Conservation (phyloP, 225 moss, liverwort and hornwort genomes). For the Marchantia polymorpha region DNA sequence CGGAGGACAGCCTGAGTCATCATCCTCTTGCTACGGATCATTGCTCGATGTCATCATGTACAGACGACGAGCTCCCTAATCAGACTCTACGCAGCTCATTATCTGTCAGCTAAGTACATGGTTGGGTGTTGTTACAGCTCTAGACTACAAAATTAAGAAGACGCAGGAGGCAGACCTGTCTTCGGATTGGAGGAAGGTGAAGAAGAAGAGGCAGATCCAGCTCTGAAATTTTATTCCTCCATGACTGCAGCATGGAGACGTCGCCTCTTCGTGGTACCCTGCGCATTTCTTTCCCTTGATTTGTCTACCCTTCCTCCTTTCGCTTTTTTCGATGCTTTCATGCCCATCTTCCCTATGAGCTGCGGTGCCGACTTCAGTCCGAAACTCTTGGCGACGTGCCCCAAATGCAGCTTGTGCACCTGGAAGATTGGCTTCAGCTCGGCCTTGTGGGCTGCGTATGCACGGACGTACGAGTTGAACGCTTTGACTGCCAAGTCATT, state of each 20-base stretch:
- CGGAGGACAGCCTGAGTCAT: neutral
- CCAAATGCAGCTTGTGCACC: slow-evolving; percentile 87
- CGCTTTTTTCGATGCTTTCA: slow-evolving; percentile 57
- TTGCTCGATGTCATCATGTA: too few species aligned
- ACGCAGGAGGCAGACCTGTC: too few species aligned
- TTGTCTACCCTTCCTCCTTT: slow-evolving; percentile 51
- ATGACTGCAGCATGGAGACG: slow-evolving; percentile 57
- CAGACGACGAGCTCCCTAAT: too few species aligned
- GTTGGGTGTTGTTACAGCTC: neutral
- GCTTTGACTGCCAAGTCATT: slow-evolving; percentile 79
- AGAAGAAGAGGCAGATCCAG: neutral
- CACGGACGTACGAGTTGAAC: slow-evolving; percentile 88
- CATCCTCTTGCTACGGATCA: neutral
- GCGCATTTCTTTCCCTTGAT: slow-evolving; percentile 40
- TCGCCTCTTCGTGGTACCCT: slow-evolving; percentile 54
- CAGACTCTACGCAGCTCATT: neutral
- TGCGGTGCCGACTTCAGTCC: slow-evolving; percentile 83
- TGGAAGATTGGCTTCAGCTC: slow-evolving; percentile 90
- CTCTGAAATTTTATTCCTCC: slow-evolving; percentile 43
- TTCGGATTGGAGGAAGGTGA: neutral
- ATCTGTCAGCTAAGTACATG: neutral
- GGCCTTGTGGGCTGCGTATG: slow-evolving; percentile 91
- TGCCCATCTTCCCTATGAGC: slow-evolving; percentile 61
- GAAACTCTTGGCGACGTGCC: slow-evolving; percentile 98
- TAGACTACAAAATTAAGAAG: slow-evolving; percentile 13